Conservation (phyloP, 441 rosid species). For the Populus hybrid region DNA sequence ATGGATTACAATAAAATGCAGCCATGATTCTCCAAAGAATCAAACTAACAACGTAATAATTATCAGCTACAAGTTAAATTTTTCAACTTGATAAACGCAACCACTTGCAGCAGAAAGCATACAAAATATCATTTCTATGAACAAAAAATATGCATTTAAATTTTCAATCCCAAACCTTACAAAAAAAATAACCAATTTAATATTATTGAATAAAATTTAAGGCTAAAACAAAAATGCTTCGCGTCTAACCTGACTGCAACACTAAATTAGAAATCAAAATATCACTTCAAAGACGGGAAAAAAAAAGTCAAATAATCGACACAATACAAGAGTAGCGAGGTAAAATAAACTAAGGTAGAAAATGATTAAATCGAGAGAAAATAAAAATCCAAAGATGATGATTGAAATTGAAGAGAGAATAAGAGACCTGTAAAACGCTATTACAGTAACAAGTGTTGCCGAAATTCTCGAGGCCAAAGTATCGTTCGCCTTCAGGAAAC, state of each 20-base stretch:
- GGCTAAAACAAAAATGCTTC: background rate
- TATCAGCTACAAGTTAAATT: background rate
- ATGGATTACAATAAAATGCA: background rate
- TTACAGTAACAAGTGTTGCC: slow-evolving; percentile 98
- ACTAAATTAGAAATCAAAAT: background rate
- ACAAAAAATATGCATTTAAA: background rate
- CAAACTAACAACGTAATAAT: background rate
- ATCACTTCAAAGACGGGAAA: background rate
- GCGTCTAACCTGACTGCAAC: background rate
- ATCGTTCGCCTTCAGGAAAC: slow-evolving; percentile 98
- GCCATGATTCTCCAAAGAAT: background rate
- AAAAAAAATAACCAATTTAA: too few species aligned
- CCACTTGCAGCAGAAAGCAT: background rate
- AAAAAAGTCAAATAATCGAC: background rate
- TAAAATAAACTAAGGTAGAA: background rate
- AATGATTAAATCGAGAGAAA: background rate
- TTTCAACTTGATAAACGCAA: background rate
- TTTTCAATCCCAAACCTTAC: background rate
- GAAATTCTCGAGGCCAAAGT: slow-evolving; percentile 97
- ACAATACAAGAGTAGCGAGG: background rate
- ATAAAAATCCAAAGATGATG: slow-evolving; percentile 13
- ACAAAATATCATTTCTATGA: background rate
- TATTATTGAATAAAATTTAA: too few species aligned
- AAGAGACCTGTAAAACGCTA: slow-evolving; percentile 85
- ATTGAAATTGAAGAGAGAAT: background rate